Percentiles rank a stretch among this genome's conserved stretches.
Conservation (phyloP, 352 stramenopile species). For the Phytophthora macrochlamydospora region DNA sequence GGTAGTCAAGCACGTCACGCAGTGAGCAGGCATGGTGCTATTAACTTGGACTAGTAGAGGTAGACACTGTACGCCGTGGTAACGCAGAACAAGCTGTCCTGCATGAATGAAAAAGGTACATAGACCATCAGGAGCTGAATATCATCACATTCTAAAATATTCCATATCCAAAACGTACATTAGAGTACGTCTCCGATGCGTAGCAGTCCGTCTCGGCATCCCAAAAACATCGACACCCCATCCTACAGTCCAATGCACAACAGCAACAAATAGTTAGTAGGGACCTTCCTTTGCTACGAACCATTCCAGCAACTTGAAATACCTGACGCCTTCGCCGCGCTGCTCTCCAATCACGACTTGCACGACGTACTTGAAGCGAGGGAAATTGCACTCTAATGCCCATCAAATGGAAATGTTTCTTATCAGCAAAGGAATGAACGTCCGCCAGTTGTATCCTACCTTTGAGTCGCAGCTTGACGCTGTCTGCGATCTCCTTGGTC, state of each 20-base stretch:
- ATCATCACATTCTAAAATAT: not conserved
- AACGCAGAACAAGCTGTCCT: slow-evolving; percentile 91
- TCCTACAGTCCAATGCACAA: slow-evolving; percentile 38
- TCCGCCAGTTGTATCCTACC: slow-evolving; percentile 25
- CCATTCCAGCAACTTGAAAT: not conserved
- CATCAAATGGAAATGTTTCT: not conserved
- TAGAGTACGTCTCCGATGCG: slow-evolving; percentile 89
- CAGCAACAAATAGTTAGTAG: not conserved
- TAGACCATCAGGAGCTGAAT: not conserved
- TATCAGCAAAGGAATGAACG: not conserved
- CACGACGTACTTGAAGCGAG: slow-evolving; percentile 91
- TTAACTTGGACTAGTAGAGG: slow-evolving; percentile 62
- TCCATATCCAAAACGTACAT: slow-evolving; percentile 44
- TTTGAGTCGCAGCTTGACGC: slow-evolving; percentile 86
- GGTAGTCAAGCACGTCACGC: slow-evolving; percentile 46
- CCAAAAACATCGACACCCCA: slow-evolving; percentile 92
- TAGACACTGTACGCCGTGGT: slow-evolving; percentile 90
- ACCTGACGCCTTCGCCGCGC: slow-evolving; percentile 85
- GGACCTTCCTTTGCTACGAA: not conserved
- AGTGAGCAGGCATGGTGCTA: slow-evolving; percentile 9
- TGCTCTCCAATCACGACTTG: slow-evolving; percentile 92
- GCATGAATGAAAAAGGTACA: slow-evolving; percentile 7
- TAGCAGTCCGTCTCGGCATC: slow-evolving; percentile 90
- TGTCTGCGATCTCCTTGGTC: slow-evolving; percentile 89
- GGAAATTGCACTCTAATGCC: slow-evolving; percentile 60